These are phyloP conservation scores for Cavenderia fasciculata DNA, from an alignment of 78 protist genomes.

Conservation along the genomic window DNA sequence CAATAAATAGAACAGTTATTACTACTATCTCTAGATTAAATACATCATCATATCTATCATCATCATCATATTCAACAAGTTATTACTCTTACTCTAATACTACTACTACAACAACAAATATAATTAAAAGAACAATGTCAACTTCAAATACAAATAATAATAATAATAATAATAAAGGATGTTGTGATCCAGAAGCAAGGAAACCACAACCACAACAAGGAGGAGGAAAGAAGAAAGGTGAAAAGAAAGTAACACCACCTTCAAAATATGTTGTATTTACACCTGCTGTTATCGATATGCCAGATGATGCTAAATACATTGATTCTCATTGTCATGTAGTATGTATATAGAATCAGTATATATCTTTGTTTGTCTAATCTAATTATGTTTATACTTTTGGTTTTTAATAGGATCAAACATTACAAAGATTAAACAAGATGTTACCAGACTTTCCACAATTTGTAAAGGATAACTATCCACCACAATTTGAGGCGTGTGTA, in stretches of 20 bases:
- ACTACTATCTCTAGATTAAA: too few relatives aligned
- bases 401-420: conserved; percentile 33
- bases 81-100: too few relatives aligned
- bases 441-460: conserved; percentile 16
- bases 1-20: too few relatives aligned
- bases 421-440: conserved; percentile 19
- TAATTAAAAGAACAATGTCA: neutral
- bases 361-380: neutral
- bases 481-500: conserved; percentile 55
- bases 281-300: conserved; percentile 31
- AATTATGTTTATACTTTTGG: neutral
- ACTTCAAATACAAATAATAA: neutral
- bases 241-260: neutral
- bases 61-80: too few relatives aligned
- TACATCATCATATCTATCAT: too few relatives aligned
- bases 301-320: conserved; percentile 29
- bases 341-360: neutral
- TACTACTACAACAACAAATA: conserved; percentile 7
- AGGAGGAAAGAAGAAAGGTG: neutral
- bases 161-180: conserved; percentile 6
- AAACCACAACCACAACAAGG: neutral
- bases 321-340: conserved; percentile 67
- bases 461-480: conserved; percentile 20
- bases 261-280: conserved; percentile 5
- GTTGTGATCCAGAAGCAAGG: conserved; percentile 7